Conservation (phyloP, 2,329 filamentous ascomycete species). For the Fusarium kyushuense region DNA sequence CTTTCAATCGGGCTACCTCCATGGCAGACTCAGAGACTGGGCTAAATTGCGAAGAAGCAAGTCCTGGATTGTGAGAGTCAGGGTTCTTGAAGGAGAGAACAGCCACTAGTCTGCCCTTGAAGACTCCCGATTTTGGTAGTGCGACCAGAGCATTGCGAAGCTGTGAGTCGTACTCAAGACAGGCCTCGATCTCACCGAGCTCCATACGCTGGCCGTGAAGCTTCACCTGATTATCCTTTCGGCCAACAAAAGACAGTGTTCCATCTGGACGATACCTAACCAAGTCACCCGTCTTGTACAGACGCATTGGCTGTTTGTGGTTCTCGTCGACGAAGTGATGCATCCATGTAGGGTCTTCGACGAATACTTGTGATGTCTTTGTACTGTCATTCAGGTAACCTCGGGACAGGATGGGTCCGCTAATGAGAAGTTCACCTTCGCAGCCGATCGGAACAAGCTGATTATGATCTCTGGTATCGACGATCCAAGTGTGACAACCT, state of each 20-base stretch:
- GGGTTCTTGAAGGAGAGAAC: conserved; percentile 21
- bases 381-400: conserved; percentile 20
- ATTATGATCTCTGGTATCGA: conserved; percentile 36
- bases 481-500: conserved; percentile 32
- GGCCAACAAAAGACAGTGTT: conserved; percentile 59
- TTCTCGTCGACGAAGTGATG: not conserved
- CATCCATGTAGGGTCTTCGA: conserved; percentile 20
- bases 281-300: conserved; percentile 63
- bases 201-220: conserved; percentile 65
- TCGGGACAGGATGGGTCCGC: conserved; percentile 29
- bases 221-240: conserved; percentile 57
- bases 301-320: not conserved
- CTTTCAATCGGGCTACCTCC: not conserved
- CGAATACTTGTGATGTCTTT: conserved; percentile 3
- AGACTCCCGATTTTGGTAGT: conserved; percentile 49
- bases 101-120: conserved; percentile 28
- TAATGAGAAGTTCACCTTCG: conserved; percentile 39
- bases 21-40: not conserved
- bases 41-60: not conserved
- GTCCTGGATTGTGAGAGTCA: not conserved
- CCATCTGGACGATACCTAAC: conserved; percentile 57
- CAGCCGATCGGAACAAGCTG: conserved; percentile 30
- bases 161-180: conserved; percentile 64
- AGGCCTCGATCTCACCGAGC: conserved; percentile 56
- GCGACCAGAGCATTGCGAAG: conserved; percentile 61